Evolutionary conservation across 768 basidiomycete species (phyloP).

Genomic region (Psilocybe cubensis): DNA sequence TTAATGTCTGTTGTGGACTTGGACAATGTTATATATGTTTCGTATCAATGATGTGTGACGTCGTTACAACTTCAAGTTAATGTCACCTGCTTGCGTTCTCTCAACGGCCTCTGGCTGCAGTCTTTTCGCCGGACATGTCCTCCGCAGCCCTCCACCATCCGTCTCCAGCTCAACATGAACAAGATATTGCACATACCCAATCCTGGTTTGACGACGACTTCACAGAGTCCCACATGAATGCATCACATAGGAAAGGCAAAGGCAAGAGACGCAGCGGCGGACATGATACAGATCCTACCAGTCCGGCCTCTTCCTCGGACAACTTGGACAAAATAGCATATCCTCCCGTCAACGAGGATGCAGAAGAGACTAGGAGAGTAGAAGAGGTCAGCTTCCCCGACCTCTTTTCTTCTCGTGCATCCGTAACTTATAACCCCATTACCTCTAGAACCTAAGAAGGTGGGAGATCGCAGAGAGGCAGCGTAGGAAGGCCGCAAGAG

Average conservation of each 20-base stretch:
- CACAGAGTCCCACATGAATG: not conserved
- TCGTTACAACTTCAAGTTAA: constrained; percentile 13
- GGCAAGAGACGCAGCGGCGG: constrained; percentile 39
- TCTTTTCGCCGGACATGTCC: constrained; percentile 4
- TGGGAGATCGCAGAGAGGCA: constrained; percentile 83
- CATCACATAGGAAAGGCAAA: not conserved
- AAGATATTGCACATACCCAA: constrained; percentile 22
- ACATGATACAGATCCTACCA: constrained; percentile 25
- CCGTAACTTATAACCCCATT: constrained; percentile 2
- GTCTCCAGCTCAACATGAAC: not conserved
- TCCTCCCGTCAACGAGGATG: constrained; percentile 70
- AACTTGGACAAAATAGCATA: constrained; percentile 42
- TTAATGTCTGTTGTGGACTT: constrained; percentile 1
- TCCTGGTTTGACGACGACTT: not conserved
- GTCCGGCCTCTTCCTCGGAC: constrained; percentile 29
- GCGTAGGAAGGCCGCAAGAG: constrained; percentile 73
- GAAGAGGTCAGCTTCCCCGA: constrained; percentile 58
- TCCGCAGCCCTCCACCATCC: not conserved
- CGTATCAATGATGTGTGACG: constrained; percentile 12
- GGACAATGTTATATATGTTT: not conserved
- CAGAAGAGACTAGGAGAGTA: constrained; percentile 67
- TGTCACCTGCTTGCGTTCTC: not conserved
- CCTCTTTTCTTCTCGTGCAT: not conserved
- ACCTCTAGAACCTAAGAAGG: constrained; percentile 64
- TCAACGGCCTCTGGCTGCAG: not conserved